These are phyloP conservation scores for Citrus unshiu DNA, from an alignment of 345 rosid species.

Conservation along the genomic window DNA sequence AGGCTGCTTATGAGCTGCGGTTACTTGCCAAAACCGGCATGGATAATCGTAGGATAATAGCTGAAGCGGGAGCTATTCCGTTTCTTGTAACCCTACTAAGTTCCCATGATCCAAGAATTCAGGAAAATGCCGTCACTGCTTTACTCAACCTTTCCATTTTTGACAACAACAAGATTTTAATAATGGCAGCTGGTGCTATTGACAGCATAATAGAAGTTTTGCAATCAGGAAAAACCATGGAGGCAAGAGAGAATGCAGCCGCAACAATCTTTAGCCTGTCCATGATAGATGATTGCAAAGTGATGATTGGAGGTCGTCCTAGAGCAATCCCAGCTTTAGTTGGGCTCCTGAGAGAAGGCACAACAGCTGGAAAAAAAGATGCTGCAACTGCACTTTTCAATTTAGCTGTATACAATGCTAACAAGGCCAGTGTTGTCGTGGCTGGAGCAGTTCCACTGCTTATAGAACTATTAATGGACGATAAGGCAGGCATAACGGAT, in stretches of 20 bases:
- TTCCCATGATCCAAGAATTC: constrained; percentile 51
- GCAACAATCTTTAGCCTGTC: constrained; percentile 67
- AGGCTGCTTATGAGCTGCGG: constrained; percentile 67
- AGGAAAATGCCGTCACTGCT: constrained; percentile 68
- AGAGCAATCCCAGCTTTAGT: constrained; percentile 50
- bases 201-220: constrained; percentile 48
- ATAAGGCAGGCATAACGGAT: constrained; percentile 66
- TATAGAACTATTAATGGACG: constrained; percentile 53
- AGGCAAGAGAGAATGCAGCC: constrained; percentile 69
- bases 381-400: constrained; percentile 59
- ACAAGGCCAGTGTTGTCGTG: constrained; percentile 38
- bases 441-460: constrained; percentile 58
- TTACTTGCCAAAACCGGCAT: constrained; percentile 63
- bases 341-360: constrained; percentile 51
- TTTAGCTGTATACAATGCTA: constrained; percentile 45
- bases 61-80: constrained; percentile 70
- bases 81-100: constrained; percentile 47
- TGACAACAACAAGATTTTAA: constrained; percentile 57
- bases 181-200: constrained; percentile 68
- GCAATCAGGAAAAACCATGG: constrained; percentile 58
- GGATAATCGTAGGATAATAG: constrained; percentile 56
- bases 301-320: constrained; percentile 42
- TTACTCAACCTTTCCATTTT: constrained; percentile 62
- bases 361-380: constrained; percentile 49
- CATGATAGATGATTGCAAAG: constrained; percentile 50